Evolutionary conservation across 2,329 filamentous ascomycete genomes (phyloP), one percentile per base, ranked within the genome.

Genomic region (Fusarium paranaense): DNA sequence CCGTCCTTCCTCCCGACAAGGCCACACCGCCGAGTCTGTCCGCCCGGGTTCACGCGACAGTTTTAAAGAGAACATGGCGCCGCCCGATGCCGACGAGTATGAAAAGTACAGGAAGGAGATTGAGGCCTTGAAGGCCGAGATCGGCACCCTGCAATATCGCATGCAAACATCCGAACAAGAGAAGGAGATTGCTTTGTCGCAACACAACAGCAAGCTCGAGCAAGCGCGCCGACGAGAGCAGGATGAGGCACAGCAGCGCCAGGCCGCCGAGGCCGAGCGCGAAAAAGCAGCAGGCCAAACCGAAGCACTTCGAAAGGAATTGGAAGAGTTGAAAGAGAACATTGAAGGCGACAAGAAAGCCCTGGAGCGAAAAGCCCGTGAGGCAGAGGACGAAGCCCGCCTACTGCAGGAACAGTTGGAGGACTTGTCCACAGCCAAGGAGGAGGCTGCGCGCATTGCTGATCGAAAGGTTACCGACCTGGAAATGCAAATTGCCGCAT

Each of bases 81-180:
- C 90, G 0, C 84, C 87, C 1, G 89, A 90, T 67, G 86, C 86
- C n/a, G 87, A 90, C 67, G 86, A 88, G 64, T 90, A 90, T 78
- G 89, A 91, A 78, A 86, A 85, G 54, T 89, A 89, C 79, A 85
- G 87, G 58, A 87, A 84, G 64, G 85, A 85, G 38, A 89, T 88
- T 69, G 95, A 98, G 79, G 93, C 95, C 73, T 87, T 98, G 30
- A 95, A 96, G 79, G 94, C 96, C 2, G 95, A 98, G 82, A 87
- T 98, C 47, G 97, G 95, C 71, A 94, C 95, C 0, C 86, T 98
- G 60, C 92, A 92, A 71, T 99, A 98, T 84, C 94, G 96, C 67
- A 88, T 98, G 74, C 94, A 95, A 78, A 96, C 94, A 20, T 86
- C 94, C 62, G 95, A 96, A 78, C 94, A 98, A 76, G 96, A 98